These are phyloP conservation scores for Aspergillus sojae DNA, from an alignment of 2,329 filamentous ascomycete species.

Conservation along the genomic window DNA sequence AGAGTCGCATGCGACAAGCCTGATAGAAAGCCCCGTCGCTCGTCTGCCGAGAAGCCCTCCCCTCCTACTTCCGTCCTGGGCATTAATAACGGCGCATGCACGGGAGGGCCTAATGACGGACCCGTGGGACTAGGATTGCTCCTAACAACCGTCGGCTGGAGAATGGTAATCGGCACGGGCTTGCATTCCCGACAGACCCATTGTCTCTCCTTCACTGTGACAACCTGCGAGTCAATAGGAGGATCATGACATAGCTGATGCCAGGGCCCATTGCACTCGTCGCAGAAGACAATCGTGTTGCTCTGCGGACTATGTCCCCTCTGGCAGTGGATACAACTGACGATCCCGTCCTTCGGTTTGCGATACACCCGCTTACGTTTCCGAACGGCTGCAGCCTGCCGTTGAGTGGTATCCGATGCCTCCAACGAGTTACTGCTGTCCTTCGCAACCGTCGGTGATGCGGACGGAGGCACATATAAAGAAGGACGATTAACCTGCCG, in stretches of 20 bases:
- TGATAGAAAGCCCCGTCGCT: conserved; percentile 67
- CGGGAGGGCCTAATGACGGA: conserved; percentile 7
- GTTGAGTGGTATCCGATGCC: conserved; percentile 10
- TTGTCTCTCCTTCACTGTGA: conserved; percentile 66
- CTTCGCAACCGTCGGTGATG: conserved; percentile 25
- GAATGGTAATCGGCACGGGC: conserved; percentile 49
- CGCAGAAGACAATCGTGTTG: conserved; percentile 85
- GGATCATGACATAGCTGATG: conserved; percentile 83
- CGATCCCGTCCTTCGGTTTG: conserved; percentile 46
- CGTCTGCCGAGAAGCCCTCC: conserved; percentile 30
- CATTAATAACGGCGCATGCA: conserved; percentile 18
- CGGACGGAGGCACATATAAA: conserved; percentile 61
- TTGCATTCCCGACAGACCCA: conserved; percentile 72
- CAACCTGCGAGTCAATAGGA: conserved; percentile 68
- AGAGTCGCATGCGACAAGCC: conserved; percentile 63
- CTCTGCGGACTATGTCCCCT: conserved; percentile 70
- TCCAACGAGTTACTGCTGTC: conserved; percentile 18
- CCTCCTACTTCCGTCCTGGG: conserved; percentile 31
- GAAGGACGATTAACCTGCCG: conserved; percentile 67
- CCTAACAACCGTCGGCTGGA: conserved; percentile 41
- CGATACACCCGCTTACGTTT: conserved; percentile 60
- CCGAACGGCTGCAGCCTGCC: conserved; percentile 39
- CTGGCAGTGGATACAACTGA: conserved; percentile 71
- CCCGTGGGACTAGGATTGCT: conserved; percentile 27
- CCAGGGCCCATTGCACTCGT: conserved; percentile 77